A percentile compares a stretch with the other conserved stretches of the same genome.
These are phyloP conservation scores for Acanthamoeba rhysodes DNA, from an alignment of 208 protist species.

Conservation along the genomic window DNA sequence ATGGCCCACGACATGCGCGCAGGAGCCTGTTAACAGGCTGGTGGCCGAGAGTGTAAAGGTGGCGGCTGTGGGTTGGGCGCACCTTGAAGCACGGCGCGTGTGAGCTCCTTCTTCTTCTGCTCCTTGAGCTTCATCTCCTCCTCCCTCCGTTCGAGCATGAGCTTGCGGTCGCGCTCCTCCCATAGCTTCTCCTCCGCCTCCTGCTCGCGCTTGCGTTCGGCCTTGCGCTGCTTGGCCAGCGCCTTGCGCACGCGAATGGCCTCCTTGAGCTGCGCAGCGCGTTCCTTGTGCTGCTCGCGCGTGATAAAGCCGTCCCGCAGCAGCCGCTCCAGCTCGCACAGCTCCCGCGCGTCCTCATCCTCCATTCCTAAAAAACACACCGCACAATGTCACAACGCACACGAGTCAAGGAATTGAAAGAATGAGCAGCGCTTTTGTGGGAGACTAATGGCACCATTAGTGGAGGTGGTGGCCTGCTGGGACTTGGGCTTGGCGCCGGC, in stretches of 20 bases:
- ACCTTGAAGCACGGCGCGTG: not conserved
- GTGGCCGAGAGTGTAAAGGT: not conserved
- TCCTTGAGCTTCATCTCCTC: not conserved
- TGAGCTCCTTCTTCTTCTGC: not conserved
- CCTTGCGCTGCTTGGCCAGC: conserved; percentile 20
- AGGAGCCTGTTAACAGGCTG: not conserved
- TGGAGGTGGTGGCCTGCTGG: not conserved
- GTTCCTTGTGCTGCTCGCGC: not conserved
- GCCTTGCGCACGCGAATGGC: conserved; percentile 8
- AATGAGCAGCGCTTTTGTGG: too few relatives aligned
- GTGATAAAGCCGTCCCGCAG: conserved; percentile 32
- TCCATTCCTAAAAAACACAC: not conserved
- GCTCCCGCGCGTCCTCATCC: not conserved
- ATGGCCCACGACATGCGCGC: too few relatives aligned
- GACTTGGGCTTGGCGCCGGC: not conserved
- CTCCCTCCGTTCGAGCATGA: not conserved
- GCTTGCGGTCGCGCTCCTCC: not conserved
- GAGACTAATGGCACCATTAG: not conserved
- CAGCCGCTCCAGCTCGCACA: not conserved
- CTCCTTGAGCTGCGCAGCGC: conserved; percentile 1
- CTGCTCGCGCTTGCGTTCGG: not conserved
- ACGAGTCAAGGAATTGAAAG: too few relatives aligned
- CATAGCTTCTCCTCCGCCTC: not conserved
- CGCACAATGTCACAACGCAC: too few relatives aligned
- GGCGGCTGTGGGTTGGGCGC: too few relatives aligned